Conservation (phyloP, 768 basidiomycete genomes). For the Boletus edulis region DNA sequence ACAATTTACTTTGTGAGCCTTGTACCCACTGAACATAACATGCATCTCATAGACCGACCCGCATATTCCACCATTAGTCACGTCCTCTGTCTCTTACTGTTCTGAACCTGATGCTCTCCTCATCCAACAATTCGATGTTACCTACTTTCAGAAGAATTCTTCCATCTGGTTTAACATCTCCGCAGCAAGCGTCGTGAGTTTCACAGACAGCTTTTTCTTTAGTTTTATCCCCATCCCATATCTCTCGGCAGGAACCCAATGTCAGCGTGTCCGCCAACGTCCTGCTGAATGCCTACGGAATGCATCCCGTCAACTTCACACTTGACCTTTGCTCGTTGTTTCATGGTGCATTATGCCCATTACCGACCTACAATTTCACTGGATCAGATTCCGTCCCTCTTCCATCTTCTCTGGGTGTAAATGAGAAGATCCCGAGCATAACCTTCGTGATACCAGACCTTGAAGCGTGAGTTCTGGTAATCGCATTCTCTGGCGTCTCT, state of each 20-base stretch:
- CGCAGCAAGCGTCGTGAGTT: conserved; percentile 80
- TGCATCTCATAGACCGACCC: conserved; percentile 1
- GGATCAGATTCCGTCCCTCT: conserved; percentile 70
- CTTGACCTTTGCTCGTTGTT: conserved; percentile 82
- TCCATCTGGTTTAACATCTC: conserved; percentile 84
- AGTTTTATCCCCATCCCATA: conserved; percentile 12
- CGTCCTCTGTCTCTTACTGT: conserved; percentile 88
- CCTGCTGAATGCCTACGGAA: conserved; percentile 85
- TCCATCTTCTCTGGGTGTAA: conserved; percentile 56
- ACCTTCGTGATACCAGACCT: conserved; percentile 89
- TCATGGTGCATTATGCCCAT: conserved; percentile 77
- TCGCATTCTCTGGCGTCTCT: background rate
- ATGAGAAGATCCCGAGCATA: conserved; percentile 64
- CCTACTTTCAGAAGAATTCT: conserved; percentile 65
- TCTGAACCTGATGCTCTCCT: conserved; percentile 76
- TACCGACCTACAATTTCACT: conserved; percentile 83
- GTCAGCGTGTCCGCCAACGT: conserved; percentile 82
- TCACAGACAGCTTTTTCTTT: background rate
- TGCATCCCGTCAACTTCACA: conserved; percentile 78
- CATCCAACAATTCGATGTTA: conserved; percentile 72
- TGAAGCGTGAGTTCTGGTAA: conserved; percentile 50
- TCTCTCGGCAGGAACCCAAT: conserved; percentile 53
- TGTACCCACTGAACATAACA: background rate
- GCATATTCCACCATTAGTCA: conserved; percentile 45
- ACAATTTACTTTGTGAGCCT: conserved; percentile 61